phyloP scores from a whole-genome alignment of 2,329 filamentous ascomycete species.

The Epichloe hybrida region DNA sequence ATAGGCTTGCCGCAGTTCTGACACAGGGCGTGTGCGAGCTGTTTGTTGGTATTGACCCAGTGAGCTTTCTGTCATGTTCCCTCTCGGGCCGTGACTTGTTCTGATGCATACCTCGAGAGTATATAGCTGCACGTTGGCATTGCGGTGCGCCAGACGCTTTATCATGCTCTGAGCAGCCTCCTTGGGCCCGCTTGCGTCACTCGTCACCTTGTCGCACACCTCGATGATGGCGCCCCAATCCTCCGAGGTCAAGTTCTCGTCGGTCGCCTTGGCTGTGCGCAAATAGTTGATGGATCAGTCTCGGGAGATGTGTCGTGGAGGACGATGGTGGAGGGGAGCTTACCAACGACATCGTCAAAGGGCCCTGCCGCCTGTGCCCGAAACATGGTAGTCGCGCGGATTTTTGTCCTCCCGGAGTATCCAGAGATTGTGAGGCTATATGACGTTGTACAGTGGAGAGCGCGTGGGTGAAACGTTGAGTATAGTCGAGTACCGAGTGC shows the following conservation, averaged over 20 bases:
- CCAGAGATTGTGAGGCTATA: background rate
- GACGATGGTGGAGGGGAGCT: constrained; percentile 12
- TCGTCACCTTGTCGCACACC: constrained; percentile 45
- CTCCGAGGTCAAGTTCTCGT: constrained; percentile 89
- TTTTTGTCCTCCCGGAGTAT: background rate
- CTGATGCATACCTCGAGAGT: constrained; percentile 58
- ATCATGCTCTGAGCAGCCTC: constrained; percentile 83
- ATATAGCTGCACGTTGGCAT: constrained; percentile 92
- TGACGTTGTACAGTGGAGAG: constrained; percentile 5
- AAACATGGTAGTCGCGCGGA: constrained; percentile 34
- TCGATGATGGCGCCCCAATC: constrained; percentile 54
- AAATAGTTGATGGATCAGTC: background rate
- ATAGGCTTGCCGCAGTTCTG: constrained; percentile 82
- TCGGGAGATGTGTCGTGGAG: background rate
- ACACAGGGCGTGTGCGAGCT: constrained; percentile 76
- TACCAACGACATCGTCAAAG: constrained; percentile 48
- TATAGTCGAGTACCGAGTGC: no score
- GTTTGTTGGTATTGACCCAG: background rate
- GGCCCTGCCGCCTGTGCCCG: constrained; percentile 43
- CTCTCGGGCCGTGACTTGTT: background rate
- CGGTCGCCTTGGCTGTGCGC: constrained; percentile 58
- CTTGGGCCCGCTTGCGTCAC: constrained; percentile 50
- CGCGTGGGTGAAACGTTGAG: background rate
- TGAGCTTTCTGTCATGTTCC: background rate
- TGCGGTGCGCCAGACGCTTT: constrained; percentile 80